These are phyloP conservation scores for Aspergillus coremiiformis DNA, from an alignment of 495 filamentous ascomycete species.

Conservation along the genomic window DNA sequence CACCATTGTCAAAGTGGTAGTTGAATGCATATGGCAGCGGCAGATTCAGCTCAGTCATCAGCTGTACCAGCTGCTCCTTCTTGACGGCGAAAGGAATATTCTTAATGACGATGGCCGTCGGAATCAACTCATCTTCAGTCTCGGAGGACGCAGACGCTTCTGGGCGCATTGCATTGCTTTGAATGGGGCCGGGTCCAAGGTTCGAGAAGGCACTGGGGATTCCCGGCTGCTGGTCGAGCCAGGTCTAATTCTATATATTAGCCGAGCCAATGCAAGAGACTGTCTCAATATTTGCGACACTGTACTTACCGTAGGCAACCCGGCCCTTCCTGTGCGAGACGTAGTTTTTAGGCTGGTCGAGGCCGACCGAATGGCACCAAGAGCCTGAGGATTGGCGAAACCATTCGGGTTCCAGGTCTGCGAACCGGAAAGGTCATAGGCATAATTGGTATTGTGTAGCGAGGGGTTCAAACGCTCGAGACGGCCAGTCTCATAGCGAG, in stretches of 20 bases:
- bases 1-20: conserved; percentile 98
- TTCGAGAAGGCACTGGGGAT: conserved; percentile 47
- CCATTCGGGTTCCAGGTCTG: conserved; percentile 60
- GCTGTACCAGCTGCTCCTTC: conserved; percentile 83
- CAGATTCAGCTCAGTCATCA: conserved; percentile 87
- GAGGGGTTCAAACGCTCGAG: conserved; percentile 54
- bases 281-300: background rate
- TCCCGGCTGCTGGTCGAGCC: conserved; percentile 53
- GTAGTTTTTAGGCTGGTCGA: conserved; percentile 51
- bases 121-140: conserved; percentile 79
- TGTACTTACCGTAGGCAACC: conserved; percentile 51
- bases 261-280: background rate
- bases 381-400: conserved; percentile 43
- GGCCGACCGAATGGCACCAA: conserved; percentile 47
- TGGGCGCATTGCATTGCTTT: conserved; percentile 45
- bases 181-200: conserved; percentile 46
- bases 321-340: conserved; percentile 42
- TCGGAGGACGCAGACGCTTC: conserved; percentile 46
- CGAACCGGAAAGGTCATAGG: conserved; percentile 55
- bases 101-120: conserved; percentile 98
- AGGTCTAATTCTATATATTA: conserved; percentile 34
- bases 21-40: conserved; percentile 98
- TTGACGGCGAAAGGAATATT: conserved; percentile 98
- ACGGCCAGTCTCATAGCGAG: conserved; percentile 52
- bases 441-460: conserved; percentile 45